Percentiles rank a stretch among this genome's conserved stretches.
Conservation (phyloP, 768 basidiomycete genomes). For the Boletus sp. region DNA sequence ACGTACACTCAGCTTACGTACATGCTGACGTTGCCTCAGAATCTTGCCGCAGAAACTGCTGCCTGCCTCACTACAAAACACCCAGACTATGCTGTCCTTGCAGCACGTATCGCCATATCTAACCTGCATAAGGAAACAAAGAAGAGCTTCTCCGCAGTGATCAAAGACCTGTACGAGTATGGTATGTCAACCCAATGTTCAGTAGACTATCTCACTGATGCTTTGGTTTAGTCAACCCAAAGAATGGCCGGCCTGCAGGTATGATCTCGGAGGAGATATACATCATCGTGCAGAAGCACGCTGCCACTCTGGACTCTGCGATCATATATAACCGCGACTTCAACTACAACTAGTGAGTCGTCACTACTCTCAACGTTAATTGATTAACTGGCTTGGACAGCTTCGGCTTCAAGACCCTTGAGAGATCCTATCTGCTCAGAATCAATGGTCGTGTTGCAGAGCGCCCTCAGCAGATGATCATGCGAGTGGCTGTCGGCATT, state of each 20-base stretch:
- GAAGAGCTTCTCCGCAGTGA: slow-evolving; percentile 91
- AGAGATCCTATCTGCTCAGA: slow-evolving; percentile 94
- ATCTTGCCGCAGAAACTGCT: slow-evolving; percentile 95
- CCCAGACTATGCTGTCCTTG: slow-evolving; percentile 97
- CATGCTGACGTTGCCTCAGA: slow-evolving; percentile 45
- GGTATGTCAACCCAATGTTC: slow-evolving; percentile 43
- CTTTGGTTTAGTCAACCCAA: slow-evolving; percentile 79
- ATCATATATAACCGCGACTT: slow-evolving; percentile 99
- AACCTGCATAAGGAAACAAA: slow-evolving; percentile 99
- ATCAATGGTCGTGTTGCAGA: slow-evolving; percentile 95
- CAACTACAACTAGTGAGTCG: slow-evolving; percentile 86
- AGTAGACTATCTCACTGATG: neutral
- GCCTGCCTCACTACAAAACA: slow-evolving; percentile 97
- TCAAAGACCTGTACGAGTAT: slow-evolving; percentile 88
- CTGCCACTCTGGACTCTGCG: slow-evolving; percentile 82
- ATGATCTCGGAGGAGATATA: slow-evolving; percentile 93
- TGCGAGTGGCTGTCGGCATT: slow-evolving; percentile 98
- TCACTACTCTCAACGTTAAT: neutral
- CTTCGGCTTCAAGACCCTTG: slow-evolving; percentile 99
- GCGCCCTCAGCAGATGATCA: slow-evolving; percentile 97
- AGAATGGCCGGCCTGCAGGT: slow-evolving; percentile 81
- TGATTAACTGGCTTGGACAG: slow-evolving; percentile 34
- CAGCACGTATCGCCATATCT: slow-evolving; percentile 97
- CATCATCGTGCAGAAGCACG: slow-evolving; percentile 76
- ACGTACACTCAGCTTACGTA: neutral